phyloP scores from a whole-genome alignment of 2,329 filamentous ascomycete genomes.

The Colletotrichum gloeosporioides region DNA sequence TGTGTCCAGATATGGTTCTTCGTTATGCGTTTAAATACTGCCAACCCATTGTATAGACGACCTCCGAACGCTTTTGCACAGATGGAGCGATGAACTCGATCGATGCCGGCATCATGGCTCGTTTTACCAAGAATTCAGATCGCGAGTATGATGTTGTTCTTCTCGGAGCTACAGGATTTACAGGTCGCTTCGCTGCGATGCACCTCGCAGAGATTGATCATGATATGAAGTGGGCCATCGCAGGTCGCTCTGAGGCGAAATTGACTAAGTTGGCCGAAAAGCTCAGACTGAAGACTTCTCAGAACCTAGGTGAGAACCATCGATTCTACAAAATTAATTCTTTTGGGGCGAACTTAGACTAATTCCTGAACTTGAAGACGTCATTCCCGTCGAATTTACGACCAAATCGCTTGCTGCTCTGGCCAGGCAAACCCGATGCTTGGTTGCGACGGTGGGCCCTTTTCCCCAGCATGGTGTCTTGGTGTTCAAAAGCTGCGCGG shows the following conservation, averaged over 20 bases:
- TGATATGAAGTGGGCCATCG: not conserved
- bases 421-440: not conserved
- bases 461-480: not conserved
- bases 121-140: not conserved
- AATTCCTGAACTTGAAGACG: not conserved
- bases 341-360: not conserved
- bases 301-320: not conserved
- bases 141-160: not conserved
- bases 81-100: not conserved
- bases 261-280: not conserved
- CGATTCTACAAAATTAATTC: not conserved
- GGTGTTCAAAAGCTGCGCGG: not conserved
- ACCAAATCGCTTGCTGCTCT: not conserved
- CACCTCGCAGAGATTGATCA: not conserved
- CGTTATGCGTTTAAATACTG: not conserved
- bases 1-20: not conserved
- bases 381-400: not conserved
- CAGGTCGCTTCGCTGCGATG: not conserved
- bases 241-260: not conserved
- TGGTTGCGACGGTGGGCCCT: not conserved
- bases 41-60: not conserved
- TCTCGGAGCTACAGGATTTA: not conserved
- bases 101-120: not conserved
- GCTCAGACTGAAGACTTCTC: not conserved
- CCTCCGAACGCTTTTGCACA: not conserved